Percentiles rank a stretch among this genome's conserved stretches.
Evolutionary conservation across 169 alveolate genomes (phyloP).

Genomic region (Plasmodium gonderi): DNA sequence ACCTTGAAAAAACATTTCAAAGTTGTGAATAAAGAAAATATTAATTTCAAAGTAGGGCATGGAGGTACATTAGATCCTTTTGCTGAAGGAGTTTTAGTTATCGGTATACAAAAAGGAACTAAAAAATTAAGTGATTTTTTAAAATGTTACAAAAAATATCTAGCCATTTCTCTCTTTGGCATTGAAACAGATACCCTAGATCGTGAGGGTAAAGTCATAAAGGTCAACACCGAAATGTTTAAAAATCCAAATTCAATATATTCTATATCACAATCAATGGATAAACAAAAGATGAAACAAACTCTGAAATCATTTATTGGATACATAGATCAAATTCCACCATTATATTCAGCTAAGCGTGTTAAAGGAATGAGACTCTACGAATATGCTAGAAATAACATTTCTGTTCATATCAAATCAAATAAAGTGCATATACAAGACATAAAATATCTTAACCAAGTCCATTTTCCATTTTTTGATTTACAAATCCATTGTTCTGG

Average conservation of each 20-base stretch:
- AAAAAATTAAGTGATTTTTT: slow-evolving; percentile 76
- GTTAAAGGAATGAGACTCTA: slow-evolving; percentile 76
- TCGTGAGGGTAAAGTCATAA: slow-evolving; percentile 25
- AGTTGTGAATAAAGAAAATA: not conserved
- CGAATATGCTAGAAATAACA: slow-evolving; percentile 78
- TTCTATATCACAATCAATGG: no score
- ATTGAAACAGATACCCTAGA: slow-evolving; percentile 84
- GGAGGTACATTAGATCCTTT: slow-evolving; percentile 85
- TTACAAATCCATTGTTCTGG: slow-evolving; percentile 79
- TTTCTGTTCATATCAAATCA: slow-evolving; percentile 69
- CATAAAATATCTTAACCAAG: not conserved
- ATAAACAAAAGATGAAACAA: not conserved
- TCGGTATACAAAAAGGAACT: slow-evolving; percentile 83
- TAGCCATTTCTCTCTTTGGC: slow-evolving; percentile 79
- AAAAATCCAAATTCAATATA: no score
- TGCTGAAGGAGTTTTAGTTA: slow-evolving; percentile 83
- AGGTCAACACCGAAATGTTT: slow-evolving; percentile 22
- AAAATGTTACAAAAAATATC: slow-evolving; percentile 79
- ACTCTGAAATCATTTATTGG: slow-evolving; percentile 16
- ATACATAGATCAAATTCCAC: not conserved
- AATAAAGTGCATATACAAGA: slow-evolving; percentile 13
- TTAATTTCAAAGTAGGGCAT: slow-evolving; percentile 83
- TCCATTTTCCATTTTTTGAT: slow-evolving; percentile 79
- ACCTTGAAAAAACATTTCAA: slow-evolving; percentile 9
- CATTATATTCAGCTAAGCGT: slow-evolving; percentile 76